Conservation (phyloP, 1,284 basidiomycete species). For the Entoloma clypeatum region DNA sequence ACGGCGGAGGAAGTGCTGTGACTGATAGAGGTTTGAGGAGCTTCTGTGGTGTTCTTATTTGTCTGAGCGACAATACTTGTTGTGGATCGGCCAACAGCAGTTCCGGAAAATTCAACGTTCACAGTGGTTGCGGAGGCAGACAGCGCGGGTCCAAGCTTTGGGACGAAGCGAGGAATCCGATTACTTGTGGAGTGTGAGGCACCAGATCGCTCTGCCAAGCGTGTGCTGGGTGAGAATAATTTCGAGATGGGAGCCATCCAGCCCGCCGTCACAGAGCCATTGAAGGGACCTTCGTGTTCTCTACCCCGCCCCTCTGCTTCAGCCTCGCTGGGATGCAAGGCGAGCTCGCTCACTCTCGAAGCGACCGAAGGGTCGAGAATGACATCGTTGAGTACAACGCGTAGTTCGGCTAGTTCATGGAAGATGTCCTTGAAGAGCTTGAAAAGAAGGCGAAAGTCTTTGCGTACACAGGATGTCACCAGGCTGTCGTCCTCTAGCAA, state of each 20-base stretch:
- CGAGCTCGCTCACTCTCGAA: conserved; percentile 64
- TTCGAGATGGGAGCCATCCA: conserved; percentile 87
- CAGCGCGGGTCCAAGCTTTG: conserved; percentile 78
- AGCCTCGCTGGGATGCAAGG: conserved; percentile 60
- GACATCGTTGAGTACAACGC: conserved; percentile 84
- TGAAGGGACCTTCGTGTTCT: conserved; percentile 27
- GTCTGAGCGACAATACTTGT: conserved; percentile 40
- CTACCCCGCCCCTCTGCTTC: conserved; percentile 34
- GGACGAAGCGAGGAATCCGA: conserved; percentile 34
- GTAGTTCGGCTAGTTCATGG: conserved; percentile 77
- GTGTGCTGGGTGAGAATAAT: conserved; percentile 47
- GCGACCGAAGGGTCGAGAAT: conserved; percentile 85
- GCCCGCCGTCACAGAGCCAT: conserved; percentile 31
- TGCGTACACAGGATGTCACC: conserved; percentile 64
- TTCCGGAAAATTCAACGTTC: conserved; percentile 87
- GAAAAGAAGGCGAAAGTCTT: conserved; percentile 82
- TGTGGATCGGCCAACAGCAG: conserved; percentile 71
- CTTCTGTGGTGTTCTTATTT: conserved; percentile 11
- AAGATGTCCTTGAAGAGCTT: conserved; percentile 86
- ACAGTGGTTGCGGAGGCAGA: conserved; percentile 86
- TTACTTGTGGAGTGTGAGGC: conserved; percentile 18
- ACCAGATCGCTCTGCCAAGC: conserved; percentile 16
- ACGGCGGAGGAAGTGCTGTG: conserved; percentile 35
- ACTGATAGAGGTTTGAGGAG: conserved; percentile 16
- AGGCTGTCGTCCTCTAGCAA: conserved; percentile 67